Evolutionary conservation across 192 early-diverging fungal genomes (phyloP).

Genomic region (Coemansia sp.): DNA sequence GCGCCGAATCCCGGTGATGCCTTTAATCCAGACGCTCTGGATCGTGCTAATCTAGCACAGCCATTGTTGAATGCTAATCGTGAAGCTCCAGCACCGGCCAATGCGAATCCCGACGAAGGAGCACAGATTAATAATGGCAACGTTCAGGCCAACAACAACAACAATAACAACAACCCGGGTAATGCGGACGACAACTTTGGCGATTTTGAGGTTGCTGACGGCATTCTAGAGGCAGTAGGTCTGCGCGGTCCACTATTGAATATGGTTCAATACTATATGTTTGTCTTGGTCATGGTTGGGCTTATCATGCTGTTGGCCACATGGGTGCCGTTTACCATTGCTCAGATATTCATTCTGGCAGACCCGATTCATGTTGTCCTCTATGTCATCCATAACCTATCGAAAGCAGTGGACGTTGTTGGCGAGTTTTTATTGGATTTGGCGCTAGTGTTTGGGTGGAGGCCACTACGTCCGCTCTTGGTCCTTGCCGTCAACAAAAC

Average conservation of each 20-base stretch:
- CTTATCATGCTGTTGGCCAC: conserved; percentile 68
- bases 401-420: conserved; percentile 42
- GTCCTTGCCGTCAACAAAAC: neutral
- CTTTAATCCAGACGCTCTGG: neutral
- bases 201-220: conserved; percentile 67
- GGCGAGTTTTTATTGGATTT: conserved; percentile 29
- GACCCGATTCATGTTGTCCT: conserved; percentile 57
- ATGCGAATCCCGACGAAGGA: conserved; percentile 1
- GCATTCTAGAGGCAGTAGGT: conserved; percentile 87
- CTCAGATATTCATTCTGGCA: conserved; percentile 26
- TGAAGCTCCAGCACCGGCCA: neutral
- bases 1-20: neutral
- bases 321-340: conserved; percentile 71
- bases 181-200: conserved; percentile 59
- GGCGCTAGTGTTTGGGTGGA: conserved; percentile 12
- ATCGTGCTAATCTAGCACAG: neutral
- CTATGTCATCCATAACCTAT: conserved; percentile 71
- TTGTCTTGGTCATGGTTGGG: conserved; percentile 74
- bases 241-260: conserved; percentile 82
- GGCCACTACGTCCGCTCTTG: conserved; percentile 12
- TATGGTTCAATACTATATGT: conserved; percentile 77
- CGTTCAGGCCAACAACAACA: neutral
- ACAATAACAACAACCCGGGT: conserved; percentile 30
- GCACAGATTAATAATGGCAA: neutral
- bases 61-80: neutral